Conservation (phyloP, 169 alveolate species). For the Cryptosporidium ubiquitum region DNA sequence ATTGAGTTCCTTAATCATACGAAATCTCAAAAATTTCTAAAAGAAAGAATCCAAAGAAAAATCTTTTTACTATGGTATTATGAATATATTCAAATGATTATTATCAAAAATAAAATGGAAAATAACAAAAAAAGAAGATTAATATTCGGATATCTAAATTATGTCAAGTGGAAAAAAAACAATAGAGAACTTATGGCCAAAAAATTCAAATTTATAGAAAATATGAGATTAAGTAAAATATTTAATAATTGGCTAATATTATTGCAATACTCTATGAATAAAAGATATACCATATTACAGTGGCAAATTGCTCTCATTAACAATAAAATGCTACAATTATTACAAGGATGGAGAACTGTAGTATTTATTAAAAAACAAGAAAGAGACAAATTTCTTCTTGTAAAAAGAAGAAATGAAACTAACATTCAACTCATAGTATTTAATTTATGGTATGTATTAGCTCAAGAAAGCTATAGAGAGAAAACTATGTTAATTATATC, state of each 20-base stretch:
- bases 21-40: background rate
- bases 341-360: background rate
- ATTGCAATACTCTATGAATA: slow-evolving; percentile 46
- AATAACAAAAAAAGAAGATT: background rate
- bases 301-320: slow-evolving; percentile 31
- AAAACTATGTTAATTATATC: slow-evolving; percentile 35
- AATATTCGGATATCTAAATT: background rate
- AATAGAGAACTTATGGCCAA: background rate
- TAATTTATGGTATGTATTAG: background rate
- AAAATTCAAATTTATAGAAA: background rate
- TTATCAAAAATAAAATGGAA: background rate
- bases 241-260: slow-evolving; percentile 36
- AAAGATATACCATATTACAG: slow-evolving; percentile 48
- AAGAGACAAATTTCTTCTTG: background rate
- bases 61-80: background rate
- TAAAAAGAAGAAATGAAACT: background rate
- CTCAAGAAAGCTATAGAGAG: slow-evolving; percentile 52
- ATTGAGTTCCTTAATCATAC: background rate
- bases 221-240: background rate
- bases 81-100: background rate
- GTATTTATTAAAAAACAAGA: background rate
- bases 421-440: background rate
- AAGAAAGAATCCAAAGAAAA: background rate
- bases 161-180: background rate
- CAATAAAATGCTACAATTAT: background rate